phyloP scores from a whole-genome alignment of 202 grass and related monocot genomes.

The Bolboschoenoplectus hybrid region DNA sequence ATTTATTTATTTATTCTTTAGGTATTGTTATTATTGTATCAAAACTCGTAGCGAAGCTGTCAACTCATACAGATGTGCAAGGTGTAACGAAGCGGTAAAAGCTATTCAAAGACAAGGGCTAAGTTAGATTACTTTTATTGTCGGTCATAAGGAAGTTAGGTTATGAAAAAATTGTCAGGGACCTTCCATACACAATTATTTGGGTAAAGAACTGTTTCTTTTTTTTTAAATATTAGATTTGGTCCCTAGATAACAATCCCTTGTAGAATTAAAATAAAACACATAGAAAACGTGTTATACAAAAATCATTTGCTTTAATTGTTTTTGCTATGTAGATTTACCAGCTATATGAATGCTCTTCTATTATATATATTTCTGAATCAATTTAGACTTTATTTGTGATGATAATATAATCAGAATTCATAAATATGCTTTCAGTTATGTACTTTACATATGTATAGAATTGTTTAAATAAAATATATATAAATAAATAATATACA shows the following conservation, averaged over 20 bases:
- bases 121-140: constrained; percentile 48
- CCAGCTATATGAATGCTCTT: not conserved
- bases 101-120: constrained; percentile 80
- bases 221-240: constrained; percentile 6
- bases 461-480: not conserved
- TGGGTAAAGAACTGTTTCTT: not conserved
- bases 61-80: constrained; percentile 63
- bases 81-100: constrained; percentile 66
- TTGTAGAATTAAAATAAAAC: not conserved
- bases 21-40: constrained; percentile 97
- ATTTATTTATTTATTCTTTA: constrained; percentile 41
- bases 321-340: constrained; percentile 11
- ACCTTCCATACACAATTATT: not conserved
- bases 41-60: constrained; percentile 70
- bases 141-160: not conserved
- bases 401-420: not conserved
- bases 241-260: not conserved
- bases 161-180: not conserved
- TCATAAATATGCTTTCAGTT: not conserved
- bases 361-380: not conserved
- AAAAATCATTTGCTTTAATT: not conserved
- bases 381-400: not conserved
- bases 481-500: too few relatives aligned
- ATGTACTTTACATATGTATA: not conserved
- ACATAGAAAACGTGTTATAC: not conserved